A percentile compares a stretch with the other conserved stretches of the same genome.
Conservation (phyloP, 345 rosid species). For the Kandelia obovata region DNA sequence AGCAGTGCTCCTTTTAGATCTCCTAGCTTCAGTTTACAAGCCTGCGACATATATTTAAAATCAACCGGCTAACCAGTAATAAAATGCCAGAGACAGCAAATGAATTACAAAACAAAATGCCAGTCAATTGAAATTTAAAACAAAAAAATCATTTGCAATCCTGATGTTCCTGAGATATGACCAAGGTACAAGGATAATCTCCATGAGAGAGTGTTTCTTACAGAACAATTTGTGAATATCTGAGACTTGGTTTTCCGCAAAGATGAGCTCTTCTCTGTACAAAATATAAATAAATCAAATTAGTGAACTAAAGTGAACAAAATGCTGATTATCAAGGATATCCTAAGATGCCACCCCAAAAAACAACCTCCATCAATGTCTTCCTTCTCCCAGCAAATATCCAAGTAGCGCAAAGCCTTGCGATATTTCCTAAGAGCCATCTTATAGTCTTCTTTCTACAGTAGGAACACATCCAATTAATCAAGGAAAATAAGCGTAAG, state of each 20-base stretch:
- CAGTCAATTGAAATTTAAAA: not conserved
- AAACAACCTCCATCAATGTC: slow-evolving; percentile 72
- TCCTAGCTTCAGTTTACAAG: slow-evolving; percentile 76
- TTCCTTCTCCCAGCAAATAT: slow-evolving; percentile 91
- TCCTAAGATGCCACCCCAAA: not conserved
- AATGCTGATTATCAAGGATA: not conserved
- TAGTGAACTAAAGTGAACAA: not conserved
- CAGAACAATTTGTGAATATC: slow-evolving; percentile 81
- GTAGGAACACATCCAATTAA: not conserved
- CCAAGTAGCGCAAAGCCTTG: slow-evolving; percentile 74
- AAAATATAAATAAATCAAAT: slow-evolving; percentile 1
- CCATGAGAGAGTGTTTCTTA: slow-evolving; percentile 26
- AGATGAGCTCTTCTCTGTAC: slow-evolving; percentile 58
- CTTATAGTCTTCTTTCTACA: slow-evolving; percentile 74
- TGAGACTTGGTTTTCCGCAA: slow-evolving; percentile 80
- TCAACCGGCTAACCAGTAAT: not conserved
- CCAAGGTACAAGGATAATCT: not conserved
- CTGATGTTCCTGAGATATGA: too few relatives aligned
- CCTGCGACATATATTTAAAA: slow-evolving; percentile 36
- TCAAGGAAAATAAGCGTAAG: not conserved
- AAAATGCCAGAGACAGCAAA: not conserved
- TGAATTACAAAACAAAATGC: not conserved
- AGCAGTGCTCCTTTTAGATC: slow-evolving; percentile 80
- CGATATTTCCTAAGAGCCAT: slow-evolving; percentile 87
- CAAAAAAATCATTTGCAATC: too few relatives aligned